Conservation (phyloP, 2,329 filamentous ascomycete genomes). For the Diplodia seriata region DNA sequence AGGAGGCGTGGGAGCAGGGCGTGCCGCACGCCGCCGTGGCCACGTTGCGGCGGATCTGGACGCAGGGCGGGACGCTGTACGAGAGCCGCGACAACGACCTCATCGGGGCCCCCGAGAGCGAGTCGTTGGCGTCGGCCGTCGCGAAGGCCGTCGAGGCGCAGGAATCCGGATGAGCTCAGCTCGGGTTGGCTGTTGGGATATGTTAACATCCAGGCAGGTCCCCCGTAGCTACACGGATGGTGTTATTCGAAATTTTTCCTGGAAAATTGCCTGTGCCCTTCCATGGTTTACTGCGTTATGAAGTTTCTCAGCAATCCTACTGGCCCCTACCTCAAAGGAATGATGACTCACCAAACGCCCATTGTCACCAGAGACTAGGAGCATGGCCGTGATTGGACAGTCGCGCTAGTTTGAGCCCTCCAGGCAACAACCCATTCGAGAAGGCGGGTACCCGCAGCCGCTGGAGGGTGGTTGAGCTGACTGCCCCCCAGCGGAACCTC, state of each 20-base stretch:
- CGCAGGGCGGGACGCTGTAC: slow-evolving; percentile 74
- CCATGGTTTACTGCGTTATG: no score
- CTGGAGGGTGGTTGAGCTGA: no score
- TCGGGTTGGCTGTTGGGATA: neutral
- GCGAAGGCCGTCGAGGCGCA: slow-evolving; percentile 16
- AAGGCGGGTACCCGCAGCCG: no score
- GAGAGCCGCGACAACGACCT: slow-evolving; percentile 60
- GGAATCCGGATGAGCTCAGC: neutral
- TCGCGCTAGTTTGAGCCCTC: neutral
- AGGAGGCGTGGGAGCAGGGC: slow-evolving; percentile 63
- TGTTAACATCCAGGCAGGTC: no score
- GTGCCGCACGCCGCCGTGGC: slow-evolving; percentile 60
- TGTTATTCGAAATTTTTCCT: neutral
- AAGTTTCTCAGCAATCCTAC: no score
- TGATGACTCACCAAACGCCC: neutral
- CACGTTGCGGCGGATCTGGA: slow-evolving; percentile 75
- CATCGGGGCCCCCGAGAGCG: slow-evolving; percentile 3
- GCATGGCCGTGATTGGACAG: neutral
- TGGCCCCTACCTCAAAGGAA: neutral
- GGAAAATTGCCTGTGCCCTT: no score
- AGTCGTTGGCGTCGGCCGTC: slow-evolving; percentile 12
- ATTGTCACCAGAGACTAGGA: neutral
- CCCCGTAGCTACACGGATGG: neutral
- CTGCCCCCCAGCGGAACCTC: no score
- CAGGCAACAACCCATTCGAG: neutral